These are phyloP conservation scores for Euryodendron excelsum DNA, from an alignment of 148 eudicot species.

Conservation along the genomic window DNA sequence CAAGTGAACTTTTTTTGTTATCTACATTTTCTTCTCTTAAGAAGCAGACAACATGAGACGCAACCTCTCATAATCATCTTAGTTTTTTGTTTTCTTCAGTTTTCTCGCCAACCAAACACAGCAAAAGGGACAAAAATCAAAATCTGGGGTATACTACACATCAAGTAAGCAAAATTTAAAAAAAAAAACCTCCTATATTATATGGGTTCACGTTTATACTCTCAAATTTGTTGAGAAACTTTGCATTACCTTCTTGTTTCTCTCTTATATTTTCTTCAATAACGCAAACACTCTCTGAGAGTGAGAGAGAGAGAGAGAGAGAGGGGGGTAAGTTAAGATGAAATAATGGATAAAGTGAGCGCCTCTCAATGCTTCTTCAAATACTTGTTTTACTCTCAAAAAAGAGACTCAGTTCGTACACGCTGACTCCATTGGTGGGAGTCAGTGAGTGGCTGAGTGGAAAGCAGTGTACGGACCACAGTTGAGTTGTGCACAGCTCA, in stretches of 20 bases:
- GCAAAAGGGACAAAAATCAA: not conserved
- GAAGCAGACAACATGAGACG: not conserved
- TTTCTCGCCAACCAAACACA: slow-evolving; percentile 17
- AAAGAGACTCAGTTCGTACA: too few relatives aligned
- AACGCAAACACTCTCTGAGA: too few relatives aligned
- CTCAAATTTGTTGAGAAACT: slow-evolving; percentile 1
- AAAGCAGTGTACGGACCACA: slow-evolving; percentile 20
- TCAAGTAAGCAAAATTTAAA: too few relatives aligned
- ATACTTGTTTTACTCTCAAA: too few relatives aligned
- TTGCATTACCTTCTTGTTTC: slow-evolving; percentile 15
- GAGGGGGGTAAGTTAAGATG: not conserved
- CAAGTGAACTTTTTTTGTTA: not conserved
- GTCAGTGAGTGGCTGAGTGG: not conserved
- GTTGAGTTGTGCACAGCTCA: slow-evolving; percentile 26
- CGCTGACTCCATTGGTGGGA: slow-evolving; percentile 6
- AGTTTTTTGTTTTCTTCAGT: not conserved
- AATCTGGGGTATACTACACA: not conserved
- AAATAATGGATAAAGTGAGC: too few relatives aligned
- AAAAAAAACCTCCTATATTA: too few relatives aligned
- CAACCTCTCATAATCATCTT: not conserved
- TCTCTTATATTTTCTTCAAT: not conserved
- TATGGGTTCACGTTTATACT: not conserved
- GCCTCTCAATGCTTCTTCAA: not conserved
- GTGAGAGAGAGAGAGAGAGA: slow-evolving; percentile 4
- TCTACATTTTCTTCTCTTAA: not conserved